phyloP scores from a whole-genome alignment of 1,139 yeast genomes.

The Scheffersomyces titani region DNA sequence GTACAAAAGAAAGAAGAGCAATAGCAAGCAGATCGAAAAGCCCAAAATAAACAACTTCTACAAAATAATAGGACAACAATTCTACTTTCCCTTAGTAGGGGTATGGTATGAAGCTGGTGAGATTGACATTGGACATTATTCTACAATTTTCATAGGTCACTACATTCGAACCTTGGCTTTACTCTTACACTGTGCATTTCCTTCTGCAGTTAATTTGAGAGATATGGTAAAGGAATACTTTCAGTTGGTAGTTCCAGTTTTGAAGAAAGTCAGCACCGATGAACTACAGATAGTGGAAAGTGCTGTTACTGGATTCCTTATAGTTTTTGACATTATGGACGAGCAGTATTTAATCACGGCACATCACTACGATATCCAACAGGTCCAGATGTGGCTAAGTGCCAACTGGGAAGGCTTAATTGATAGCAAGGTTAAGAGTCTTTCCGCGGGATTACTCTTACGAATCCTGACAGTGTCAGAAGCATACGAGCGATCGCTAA shows the following conservation, averaged over 20 bases:
- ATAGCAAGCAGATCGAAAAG: background rate
- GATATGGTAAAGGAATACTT: constrained; percentile 63
- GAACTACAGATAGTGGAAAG: constrained; percentile 46
- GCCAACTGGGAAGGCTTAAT: constrained; percentile 47
- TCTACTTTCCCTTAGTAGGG: constrained; percentile 58
- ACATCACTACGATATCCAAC: constrained; percentile 30
- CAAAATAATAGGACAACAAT: constrained; percentile 43
- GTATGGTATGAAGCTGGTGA: constrained; percentile 53
- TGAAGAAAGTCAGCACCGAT: constrained; percentile 18
- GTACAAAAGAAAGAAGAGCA: constrained; percentile 20
- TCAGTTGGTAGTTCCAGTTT: constrained; percentile 33
- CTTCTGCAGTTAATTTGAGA: constrained; percentile 47
- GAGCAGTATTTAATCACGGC: constrained; percentile 31
- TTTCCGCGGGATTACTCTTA: constrained; percentile 53
- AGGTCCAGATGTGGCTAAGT: constrained; percentile 42
- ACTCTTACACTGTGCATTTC: constrained; percentile 58
- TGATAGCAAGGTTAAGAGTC: constrained; percentile 45
- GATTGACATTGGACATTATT: constrained; percentile 54
- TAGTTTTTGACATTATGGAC: constrained; percentile 49
- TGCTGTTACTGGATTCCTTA: constrained; percentile 44
- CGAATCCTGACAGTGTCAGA: constrained; percentile 2
- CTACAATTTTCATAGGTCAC: constrained; percentile 57
- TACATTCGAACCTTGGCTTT: constrained; percentile 60
- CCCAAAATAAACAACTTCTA: constrained; percentile 38
- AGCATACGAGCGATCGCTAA: constrained; percentile 13